Conservation (phyloP, 768 basidiomycete species). For the Mycena floridula region DNA sequence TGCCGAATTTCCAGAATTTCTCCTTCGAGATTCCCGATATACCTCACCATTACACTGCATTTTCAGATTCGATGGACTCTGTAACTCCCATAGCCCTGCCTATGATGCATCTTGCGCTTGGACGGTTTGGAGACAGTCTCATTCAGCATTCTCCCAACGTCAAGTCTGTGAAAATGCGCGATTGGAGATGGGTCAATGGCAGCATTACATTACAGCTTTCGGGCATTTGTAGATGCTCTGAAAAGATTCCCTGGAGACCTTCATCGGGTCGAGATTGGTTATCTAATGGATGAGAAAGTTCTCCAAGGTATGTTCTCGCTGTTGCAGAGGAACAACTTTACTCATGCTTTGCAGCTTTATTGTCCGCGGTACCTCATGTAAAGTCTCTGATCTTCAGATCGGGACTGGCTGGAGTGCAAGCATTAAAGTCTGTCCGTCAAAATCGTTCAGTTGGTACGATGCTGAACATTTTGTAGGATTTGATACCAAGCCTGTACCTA, state of each 20-base stretch:
- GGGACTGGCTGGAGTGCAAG: too few relatives aligned
- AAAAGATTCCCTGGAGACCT: too few relatives aligned
- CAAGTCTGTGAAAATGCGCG: background rate
- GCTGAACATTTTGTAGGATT: background rate
- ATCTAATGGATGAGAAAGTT: too few relatives aligned
- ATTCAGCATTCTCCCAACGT: background rate
- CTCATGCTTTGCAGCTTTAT: too few relatives aligned
- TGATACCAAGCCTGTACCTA: background rate
- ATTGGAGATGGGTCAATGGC: background rate
- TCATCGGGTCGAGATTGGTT: too few relatives aligned
- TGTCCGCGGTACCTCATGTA: too few relatives aligned
- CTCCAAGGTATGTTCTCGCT: too few relatives aligned
- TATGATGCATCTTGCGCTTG: background rate
- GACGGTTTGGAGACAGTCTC: background rate
- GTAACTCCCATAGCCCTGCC: background rate
- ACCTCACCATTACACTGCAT: background rate
- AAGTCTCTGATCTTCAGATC: too few relatives aligned
- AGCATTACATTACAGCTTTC: background rate
- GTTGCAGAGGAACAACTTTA: too few relatives aligned
- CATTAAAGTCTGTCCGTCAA: too few relatives aligned
- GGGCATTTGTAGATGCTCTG: too few relatives aligned
- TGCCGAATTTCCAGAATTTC: background rate
- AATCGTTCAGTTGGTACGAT: too few relatives aligned
- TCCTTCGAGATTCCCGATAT: background rate
- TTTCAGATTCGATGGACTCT: background rate